Evolutionary conservation across 2,329 filamentous ascomycete species (phyloP).

Genomic region (Ceratocystis albifundus): DNA sequence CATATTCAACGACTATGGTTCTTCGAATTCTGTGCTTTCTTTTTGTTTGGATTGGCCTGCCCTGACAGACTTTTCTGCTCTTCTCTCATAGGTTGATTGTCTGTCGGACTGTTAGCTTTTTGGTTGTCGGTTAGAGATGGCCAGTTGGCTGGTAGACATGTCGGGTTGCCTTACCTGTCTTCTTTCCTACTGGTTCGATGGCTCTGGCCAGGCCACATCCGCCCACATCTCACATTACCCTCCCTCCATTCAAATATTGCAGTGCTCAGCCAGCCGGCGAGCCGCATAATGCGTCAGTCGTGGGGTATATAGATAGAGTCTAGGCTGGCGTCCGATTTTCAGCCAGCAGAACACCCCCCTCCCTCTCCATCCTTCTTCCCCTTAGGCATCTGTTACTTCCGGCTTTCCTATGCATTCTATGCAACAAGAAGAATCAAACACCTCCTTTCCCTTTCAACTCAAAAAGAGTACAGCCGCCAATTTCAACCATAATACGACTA

Average conservation of each 20-base stretch:
- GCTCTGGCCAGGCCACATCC: background rate
- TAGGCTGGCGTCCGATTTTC: background rate
- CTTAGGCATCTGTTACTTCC: background rate
- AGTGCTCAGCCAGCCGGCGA: slow-evolving; percentile 1
- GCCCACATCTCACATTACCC: background rate
- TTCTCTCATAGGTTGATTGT: background rate
- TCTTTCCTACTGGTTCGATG: slow-evolving; percentile 5
- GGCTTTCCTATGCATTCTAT: background rate
- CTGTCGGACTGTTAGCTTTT: background rate
- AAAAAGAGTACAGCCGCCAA: background rate
- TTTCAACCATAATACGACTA: background rate
- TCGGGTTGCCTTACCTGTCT: background rate
- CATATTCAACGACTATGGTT: background rate
- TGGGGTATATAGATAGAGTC: slow-evolving; percentile 2
- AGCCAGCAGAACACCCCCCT: background rate
- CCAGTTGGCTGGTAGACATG: background rate
- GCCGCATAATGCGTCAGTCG: slow-evolving; percentile 4
- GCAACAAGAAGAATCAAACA: background rate
- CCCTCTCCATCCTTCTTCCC: slow-evolving; percentile 7
- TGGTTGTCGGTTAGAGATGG: slow-evolving; percentile 1
- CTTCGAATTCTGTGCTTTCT: background rate
- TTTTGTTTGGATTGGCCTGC: background rate
- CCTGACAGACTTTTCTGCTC: background rate
- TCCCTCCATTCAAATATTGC: slow-evolving; percentile 2
- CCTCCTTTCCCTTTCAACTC: background rate